These are phyloP conservation scores for Cyclostephanos invisitatus DNA, from an alignment of 108 stramenopile species.

Conservation along the genomic window DNA sequence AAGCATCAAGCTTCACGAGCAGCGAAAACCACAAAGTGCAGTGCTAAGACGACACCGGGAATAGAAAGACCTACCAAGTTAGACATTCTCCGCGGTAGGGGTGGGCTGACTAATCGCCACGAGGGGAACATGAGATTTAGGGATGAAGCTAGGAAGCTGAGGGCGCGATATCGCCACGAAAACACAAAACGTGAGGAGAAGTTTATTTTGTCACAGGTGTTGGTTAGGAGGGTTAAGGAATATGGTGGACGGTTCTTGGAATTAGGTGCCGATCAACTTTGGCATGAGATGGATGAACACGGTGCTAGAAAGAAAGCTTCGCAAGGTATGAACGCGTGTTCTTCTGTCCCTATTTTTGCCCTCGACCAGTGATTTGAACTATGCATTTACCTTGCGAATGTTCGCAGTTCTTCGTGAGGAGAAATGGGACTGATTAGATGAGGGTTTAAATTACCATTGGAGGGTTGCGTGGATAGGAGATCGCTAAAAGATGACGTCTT, in stretches of 20 bases:
- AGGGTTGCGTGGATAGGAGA: not conserved
- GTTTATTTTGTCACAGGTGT: conserved; percentile 17
- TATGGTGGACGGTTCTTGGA: conserved; percentile 47
- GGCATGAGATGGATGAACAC: conserved; percentile 31
- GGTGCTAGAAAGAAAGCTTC: conserved; percentile 44
- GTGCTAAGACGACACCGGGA: not conserved
- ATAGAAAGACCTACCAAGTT: conserved; percentile 2
- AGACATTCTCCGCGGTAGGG: conserved; percentile 34
- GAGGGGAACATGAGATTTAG: conserved; percentile 35
- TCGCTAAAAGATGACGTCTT: not conserved
- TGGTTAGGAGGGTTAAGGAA: conserved; percentile 32
- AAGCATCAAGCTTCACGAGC: not conserved
- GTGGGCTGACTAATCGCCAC: conserved; percentile 38
- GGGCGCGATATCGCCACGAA: conserved; percentile 16
- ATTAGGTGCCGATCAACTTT: conserved; percentile 31
- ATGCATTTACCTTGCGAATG: no score
- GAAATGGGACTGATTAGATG: conserved; percentile 31
- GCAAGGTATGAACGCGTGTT: conserved; percentile 24
- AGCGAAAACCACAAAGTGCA: not conserved
- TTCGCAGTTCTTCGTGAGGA: conserved; percentile 38
- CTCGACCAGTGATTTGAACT: no score
- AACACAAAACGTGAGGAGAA: conserved; percentile 25
- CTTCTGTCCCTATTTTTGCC: no score
- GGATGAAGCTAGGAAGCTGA: conserved; percentile 29
- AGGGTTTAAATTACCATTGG: not conserved